Base-by-base conservation (phyloP, 2,329 filamentous ascomycete species). In the Pyricularia pennisetigena region DNA sequence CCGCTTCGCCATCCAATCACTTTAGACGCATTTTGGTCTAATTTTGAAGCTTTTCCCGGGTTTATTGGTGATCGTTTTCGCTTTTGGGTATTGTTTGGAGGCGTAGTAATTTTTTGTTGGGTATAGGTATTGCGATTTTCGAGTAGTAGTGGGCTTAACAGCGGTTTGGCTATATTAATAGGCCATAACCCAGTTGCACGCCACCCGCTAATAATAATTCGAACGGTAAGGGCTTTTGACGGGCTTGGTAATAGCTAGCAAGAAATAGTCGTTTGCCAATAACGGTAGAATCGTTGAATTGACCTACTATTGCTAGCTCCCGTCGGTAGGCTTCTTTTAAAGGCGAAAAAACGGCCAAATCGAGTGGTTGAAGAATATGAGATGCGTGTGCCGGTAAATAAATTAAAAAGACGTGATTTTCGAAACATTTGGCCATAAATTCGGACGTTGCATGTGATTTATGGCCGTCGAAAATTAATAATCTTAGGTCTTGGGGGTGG, bases 161-260 rank as follows among this genome's bases (percentile, higher is more conserved):
- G 26, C n/a, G 65, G 65, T 30, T 66, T 66, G 62, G 62, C 16
- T 64, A 64, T 64, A 64, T 64, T 32, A 30, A 64, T 14, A 16
- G 62, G 62, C 62, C 49, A 66, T 30, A 66, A 66, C 4, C 65
- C 65, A 16, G 65, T 57, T 23, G 24, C 65, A 26, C 54, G 65
- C 65, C 65, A 59, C 14, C 65, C 65, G 24, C 35, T 28, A 8
- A 14, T 57, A 57, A 29, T 65, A 66, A 30, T 29, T 26, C 8
- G 26, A 12, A 41, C 41, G 29, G 23, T 57, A 20, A 66, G 9
- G 24, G 65, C 26, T n/a, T 54, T 30, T 66, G n/a, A 41, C 65
- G 35, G 28, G 65, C 65, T 49, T 49, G 30, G 23, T 29, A 49
- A 28, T 59, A 66, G 30, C 7, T 57, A 26, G 16, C n/a, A 7